A percentile compares a stretch with the other conserved stretches of the same genome.
These are phyloP conservation scores for Saraca asoca DNA, from an alignment of 331 rosid genomes.

Conservation along the genomic window DNA sequence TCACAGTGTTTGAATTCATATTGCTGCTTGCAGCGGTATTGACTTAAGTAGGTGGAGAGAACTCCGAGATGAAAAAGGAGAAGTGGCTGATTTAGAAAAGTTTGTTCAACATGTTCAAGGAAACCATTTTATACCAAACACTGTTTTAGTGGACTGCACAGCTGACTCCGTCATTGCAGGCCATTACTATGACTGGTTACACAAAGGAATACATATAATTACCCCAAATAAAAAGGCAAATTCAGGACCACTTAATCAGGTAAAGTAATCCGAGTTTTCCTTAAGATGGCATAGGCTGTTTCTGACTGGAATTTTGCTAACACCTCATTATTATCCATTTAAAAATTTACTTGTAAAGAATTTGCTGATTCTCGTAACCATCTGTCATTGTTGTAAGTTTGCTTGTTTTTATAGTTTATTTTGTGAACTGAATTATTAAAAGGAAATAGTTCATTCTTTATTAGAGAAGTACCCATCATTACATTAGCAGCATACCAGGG, in stretches of 20 bases:
- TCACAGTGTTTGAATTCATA: conserved; percentile 18
- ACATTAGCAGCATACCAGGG: conserved; percentile 9
- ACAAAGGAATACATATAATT: conserved; percentile 83
- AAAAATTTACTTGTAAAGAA: neutral
- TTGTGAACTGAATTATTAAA: neutral
- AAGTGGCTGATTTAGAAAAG: conserved; percentile 63
- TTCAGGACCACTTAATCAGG: conserved; percentile 96
- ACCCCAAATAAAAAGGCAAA: conserved; percentile 94
- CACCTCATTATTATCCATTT: neutral
- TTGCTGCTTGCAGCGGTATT: conserved; percentile 59
- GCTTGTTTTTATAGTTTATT: neutral
- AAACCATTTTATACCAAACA: conserved; percentile 91
- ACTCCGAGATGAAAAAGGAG: conserved; percentile 59
- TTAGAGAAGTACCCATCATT: neutral
- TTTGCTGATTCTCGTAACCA: conserved; percentile 20
- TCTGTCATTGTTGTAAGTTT: conserved; percentile 4
- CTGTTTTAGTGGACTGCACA: conserved; percentile 88
- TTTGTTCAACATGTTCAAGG: conserved; percentile 76
- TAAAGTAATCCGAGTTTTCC: conserved; percentile 30
- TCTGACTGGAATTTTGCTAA: conserved; percentile 24
- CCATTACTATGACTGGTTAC: conserved; percentile 79
- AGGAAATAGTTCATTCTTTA: conserved; percentile 6
- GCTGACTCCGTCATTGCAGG: conserved; percentile 77
- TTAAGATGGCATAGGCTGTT: conserved; percentile 14
- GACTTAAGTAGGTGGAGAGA: conserved; percentile 83